Base-by-base conservation (phyloP, 1,284 basidiomycete genomes). In the Ceratobasidium sp. region DNA sequence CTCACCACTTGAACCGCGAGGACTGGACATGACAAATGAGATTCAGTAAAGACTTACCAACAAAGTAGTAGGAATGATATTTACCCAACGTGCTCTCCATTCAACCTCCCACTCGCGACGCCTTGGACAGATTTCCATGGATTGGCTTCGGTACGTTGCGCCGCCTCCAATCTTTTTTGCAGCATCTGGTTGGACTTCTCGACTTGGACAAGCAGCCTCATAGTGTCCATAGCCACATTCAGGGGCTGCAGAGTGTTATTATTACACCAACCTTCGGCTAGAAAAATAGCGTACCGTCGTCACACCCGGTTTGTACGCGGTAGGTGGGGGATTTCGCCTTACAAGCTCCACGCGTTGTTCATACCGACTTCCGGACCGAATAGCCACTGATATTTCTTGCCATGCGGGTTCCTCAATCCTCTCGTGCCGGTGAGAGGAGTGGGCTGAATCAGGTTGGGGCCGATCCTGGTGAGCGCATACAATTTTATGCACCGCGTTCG, bases 271-370 rank as follows among this genome's bases (percentile, higher is more conserved):
- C 19, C 40, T 7, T 22, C 11, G 5, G 17, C 17, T 34, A 11
- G 2, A 37, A 9, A 59, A 2, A n/a, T 11, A 8, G 44, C 61
- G 40, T 22, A 44, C 61, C 46, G 15, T 11, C 1, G 46, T n/a
- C 44, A 17, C 17, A 46, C 17, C 44, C 44, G 44, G 19, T 15
- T 40, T 40, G 43, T 34, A 29, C 34, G 5, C 22, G 9, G 19
- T n/a, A 5, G 17, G n/a, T 34, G 6, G 19, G 7, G 8, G 19
- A 19, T 64, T 25, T 44, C 22, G 17, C n/a, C 25, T 44, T 17
- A 64, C 11, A 1, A 64, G 22, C n/a, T n/a, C 25, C 61, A 44
- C 40, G 6, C 61, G 61, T 19, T 64, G 61, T 19, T 64, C 61
- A n/a, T 44, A 34, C 4, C 37, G 4, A 19, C 37, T 25, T 11